Conservation (phyloP, 805 yeast species). For the Maudiozyma turicensis region DNA sequence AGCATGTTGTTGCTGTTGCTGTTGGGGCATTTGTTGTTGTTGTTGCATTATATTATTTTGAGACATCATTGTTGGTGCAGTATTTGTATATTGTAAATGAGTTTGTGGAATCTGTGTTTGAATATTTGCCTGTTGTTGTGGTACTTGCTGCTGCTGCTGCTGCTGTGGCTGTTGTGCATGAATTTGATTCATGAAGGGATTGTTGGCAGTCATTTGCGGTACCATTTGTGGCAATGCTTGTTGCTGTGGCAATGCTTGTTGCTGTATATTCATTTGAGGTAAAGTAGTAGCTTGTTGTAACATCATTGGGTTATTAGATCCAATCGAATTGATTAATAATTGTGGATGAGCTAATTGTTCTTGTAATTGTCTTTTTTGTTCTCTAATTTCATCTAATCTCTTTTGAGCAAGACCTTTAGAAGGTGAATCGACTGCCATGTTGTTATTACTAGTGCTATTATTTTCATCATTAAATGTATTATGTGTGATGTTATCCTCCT, state of each 20-base stretch:
- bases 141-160: conserved; percentile 2
- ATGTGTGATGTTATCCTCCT: conserved; percentile 51
- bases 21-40: conserved; percentile 4
- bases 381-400: conserved; percentile 28
- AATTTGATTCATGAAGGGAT: conserved; percentile 9
- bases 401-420: conserved; percentile 17
- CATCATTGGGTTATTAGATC: conserved; percentile 22
- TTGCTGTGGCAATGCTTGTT: not conserved
- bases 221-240: conserved; percentile 1
- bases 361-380: conserved; percentile 24
- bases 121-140: not conserved
- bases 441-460: conserved; percentile 1
- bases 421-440: not conserved
- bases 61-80: not conserved
- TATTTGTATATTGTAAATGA: conserved; percentile 1
- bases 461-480: conserved; percentile 9
- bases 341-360: conserved; percentile 27
- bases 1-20: conserved; percentile 2
- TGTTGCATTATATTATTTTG: conserved; percentile 6
- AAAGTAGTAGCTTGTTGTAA: not conserved
- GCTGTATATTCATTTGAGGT: not conserved
- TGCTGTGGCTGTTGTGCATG: conserved; percentile 17
- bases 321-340: conserved; percentile 18
- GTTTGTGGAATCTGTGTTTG: not conserved
- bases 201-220: conserved; percentile 7